These are phyloP conservation scores for Gracilaria gracilis DNA, from an alignment of 23 red algal genomes.

Conservation along the genomic window DNA sequence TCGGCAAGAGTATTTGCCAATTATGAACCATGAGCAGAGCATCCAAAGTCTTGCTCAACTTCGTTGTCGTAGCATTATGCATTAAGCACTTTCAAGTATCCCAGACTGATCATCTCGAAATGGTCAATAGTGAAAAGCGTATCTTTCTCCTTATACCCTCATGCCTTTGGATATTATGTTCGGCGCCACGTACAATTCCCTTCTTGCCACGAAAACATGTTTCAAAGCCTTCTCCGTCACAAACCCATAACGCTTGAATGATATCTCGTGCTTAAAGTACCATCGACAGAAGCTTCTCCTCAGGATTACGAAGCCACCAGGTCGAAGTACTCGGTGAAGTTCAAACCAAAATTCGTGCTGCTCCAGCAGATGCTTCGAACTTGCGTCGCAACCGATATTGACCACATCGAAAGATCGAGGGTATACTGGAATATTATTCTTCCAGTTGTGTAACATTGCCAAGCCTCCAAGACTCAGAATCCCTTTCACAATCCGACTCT, in stretches of 20 bases:
- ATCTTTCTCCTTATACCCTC: no score
- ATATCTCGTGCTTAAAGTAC: neutral
- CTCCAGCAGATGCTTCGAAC: neutral
- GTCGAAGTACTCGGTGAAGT: constrained; percentile 37
- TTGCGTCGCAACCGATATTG: constrained; percentile 11
- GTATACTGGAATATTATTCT: constrained; percentile 39
- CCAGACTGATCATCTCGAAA: no score
- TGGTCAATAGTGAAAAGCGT: no score
- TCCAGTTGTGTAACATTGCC: constrained; percentile 51
- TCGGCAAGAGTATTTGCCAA: no score
- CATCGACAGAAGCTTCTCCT: constrained; percentile 33
- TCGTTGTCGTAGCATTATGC: no score
- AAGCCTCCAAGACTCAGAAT: constrained; percentile 22
- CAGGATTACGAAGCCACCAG: constrained; percentile 17
- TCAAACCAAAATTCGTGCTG: constrained; percentile 36
- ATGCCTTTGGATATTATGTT: no score
- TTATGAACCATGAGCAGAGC: no score
- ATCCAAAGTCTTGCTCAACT: no score
- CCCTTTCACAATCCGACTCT: constrained; percentile 18
- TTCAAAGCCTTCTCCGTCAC: neutral
- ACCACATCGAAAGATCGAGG: constrained; percentile 41
- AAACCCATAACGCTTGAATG: constrained; percentile 3
- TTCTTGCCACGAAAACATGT: neutral
- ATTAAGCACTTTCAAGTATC: no score
- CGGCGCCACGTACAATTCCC: neutral